Base-by-base conservation (phyloP, 148 eudicot genomes). In the Vaccinium vitisidaea region DNA sequence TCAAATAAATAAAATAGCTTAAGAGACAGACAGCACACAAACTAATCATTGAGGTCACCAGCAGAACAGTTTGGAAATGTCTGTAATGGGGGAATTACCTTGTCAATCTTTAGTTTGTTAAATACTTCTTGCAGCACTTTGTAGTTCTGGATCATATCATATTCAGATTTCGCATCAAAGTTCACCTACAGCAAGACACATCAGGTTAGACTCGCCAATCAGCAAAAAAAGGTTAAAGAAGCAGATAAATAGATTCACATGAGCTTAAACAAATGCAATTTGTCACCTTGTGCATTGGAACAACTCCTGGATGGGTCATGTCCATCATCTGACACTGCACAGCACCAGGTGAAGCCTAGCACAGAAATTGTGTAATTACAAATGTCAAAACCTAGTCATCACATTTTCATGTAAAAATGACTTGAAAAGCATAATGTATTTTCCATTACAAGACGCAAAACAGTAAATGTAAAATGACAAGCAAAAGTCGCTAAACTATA, bases 321-420 rank as follows among this genome's bases (percentile, higher is more conserved):
- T 97, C 98, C 95, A 97, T 91, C 92, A 97, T 88, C 89, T 97
- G 99, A 82, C 99, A 97, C 85, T 97, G 99, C 86, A 93, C 98
- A 74, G 99, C 99, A 65, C 99, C 98, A 4, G 98, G 88, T 85
- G 98, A 96, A 88, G 96, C 98, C 98, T 96, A 84, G 71, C 36
- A 87, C 58, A 83, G 69, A 54, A 80, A 75, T 46, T 65, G 12
- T 54, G 84, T 55, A 36, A 6, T 49, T 65, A 75, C 4, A 76
- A 50, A 84, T n/a, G 43, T 36, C 6, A 14, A 49, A 74, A 25
- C n/a, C 25, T 63, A 30, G 75, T 75, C 52, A 59, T 69, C 23
- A 59, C 23, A 67, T 67, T 67, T 77, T 56, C 50, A 69, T 43
- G 36, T 27, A 43, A 83, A 69, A 80, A 19, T 43, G 49, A 48